Base-by-base conservation (phyloP, 805 yeast genomes). In the Maudiozyma bulderi region DNA sequence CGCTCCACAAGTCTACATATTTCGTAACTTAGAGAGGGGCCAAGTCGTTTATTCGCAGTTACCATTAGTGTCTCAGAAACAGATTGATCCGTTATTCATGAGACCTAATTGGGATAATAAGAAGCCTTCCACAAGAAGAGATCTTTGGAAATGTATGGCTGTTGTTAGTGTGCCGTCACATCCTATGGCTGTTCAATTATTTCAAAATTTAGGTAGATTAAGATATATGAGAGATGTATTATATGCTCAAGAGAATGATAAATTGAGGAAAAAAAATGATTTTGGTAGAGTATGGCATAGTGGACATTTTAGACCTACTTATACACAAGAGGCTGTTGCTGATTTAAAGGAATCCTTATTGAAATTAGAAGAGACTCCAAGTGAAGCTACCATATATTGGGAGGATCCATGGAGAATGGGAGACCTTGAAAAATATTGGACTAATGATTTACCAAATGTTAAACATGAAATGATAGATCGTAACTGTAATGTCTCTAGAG, bases 61-160 rank as follows among this genome's bases (percentile, higher is more conserved):
- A 10, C 93, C 96, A 39, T 26, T 47, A 9, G 32, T 47, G 8
- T 50, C 62, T 1, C 59, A 56, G 35, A 52, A 73, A 40, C 84
- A 84, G 64, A 80, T 86, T 52, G 77, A 81, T 51, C 73, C 70
- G 53, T 51, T 55, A 41, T 87, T 85, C 65, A 76, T 75, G 53
- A 75, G 86, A 61, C 95, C 96, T 43, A 86, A 88, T 72, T 86
- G 95, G 95, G 84, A 86, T 62, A 88, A 90, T 72, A 75, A 84
- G 60, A 78, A 76, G 57, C 97, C 97, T 4, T 71, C 78, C 6
- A 73, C 81, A 57, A 80, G 98, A 69, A 76, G 82, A 57, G 98
- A 90, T 66, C 73, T 89, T 46, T 90, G 97, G 97, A 75, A 91
- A 58, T 76, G 90, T 47, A 78, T 91, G 86, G 86, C 93, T 43